Evolutionary conservation across 129 eudicot genomes (phyloP), one percentile per base, ranked within the genome.

Genomic region (Sambucus nigra): DNA sequence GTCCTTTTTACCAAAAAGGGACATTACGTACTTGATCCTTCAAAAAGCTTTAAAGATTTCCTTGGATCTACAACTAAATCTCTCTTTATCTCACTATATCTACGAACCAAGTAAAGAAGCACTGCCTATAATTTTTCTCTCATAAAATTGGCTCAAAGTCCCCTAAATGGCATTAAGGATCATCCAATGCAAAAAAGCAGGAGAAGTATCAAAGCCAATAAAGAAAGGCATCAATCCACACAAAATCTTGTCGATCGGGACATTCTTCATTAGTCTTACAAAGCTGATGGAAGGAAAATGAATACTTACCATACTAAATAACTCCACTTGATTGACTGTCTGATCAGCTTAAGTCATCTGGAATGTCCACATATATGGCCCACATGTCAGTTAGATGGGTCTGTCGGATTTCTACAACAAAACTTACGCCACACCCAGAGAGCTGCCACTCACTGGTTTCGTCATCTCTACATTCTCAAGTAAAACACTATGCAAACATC

Each of bases 211-310:
- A 1, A 35, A 35, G 2, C 42, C 42, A 35, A 7, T n/a, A n/a
- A n/a, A n/a, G n/a, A n/a, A n/a, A n/a, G n/a, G n/a, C n/a, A n/a
- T n/a, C n/a, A n/a, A n/a, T 73, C 80, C 70, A 22, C 69, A 35
- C 68, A 73, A 57, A 33, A 78, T 78, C 85, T 78, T 66, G 54
- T 11, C 59, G 85, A 78, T 66, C 41, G 67, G 61, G 80, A 74
- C 80, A 54, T 55, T 55, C 64, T 28, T 42, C 3, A 28, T 1
- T 28, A 7, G n/a, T n/a, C n/a, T n/a, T 32, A 7, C n/a, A 32
- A 13, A 59, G 35, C 51, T 27, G 19, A 26, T 49, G 7, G 24
- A 59, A 18, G 10, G 1, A 25, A 45, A 47, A 47, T 47, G 21
- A 18, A 16, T 14, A 11, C 3, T 19, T 12, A 13, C n/a, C 13